These are phyloP conservation scores for Aureobasidium sp. DNA, from an alignment of 2,329 filamentous ascomycete genomes.

Conservation along the genomic window DNA sequence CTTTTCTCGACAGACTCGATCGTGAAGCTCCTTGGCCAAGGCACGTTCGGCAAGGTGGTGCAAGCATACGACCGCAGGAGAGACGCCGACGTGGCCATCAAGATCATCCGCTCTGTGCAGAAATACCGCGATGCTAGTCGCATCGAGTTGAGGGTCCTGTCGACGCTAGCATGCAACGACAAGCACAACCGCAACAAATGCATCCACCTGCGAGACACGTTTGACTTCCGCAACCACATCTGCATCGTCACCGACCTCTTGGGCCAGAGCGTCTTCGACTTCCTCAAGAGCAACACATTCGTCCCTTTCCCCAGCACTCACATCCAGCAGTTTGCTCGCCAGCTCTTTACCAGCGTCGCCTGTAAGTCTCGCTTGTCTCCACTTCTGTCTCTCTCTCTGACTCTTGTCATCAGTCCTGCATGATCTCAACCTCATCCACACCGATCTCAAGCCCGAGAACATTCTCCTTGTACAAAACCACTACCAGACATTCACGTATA, in stretches of 20 bases:
- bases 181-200: conserved; percentile 88
- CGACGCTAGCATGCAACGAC: conserved; percentile 88
- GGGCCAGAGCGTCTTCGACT: conserved; percentile 96
- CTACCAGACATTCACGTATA: conserved; percentile 64
- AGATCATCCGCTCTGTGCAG: conserved; percentile 96
- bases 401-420: conserved; percentile 62
- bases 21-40: conserved; percentile 82
- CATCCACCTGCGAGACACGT: conserved; percentile 93
- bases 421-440: conserved; percentile 95
- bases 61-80: conserved; percentile 76
- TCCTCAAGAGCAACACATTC: conserved; percentile 90
- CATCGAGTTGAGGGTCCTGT: conserved; percentile 88
- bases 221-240: conserved; percentile 95
- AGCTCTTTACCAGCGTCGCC: conserved; percentile 95
- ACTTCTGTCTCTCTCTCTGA: conserved; percentile 23
- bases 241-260: conserved; percentile 74
- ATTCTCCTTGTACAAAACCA: conserved; percentile 58
- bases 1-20: conserved; percentile 62
- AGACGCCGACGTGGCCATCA: conserved; percentile 81
- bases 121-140: conserved; percentile 95
- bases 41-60: conserved; percentile 97
- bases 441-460: conserved; percentile 64
- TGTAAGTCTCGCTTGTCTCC: conserved; percentile 54
- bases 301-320: conserved; percentile 97
- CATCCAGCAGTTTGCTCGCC: conserved; percentile 92